Conservation (phyloP, 352 stramenopile genomes). For the Ophiocytium majus region DNA sequence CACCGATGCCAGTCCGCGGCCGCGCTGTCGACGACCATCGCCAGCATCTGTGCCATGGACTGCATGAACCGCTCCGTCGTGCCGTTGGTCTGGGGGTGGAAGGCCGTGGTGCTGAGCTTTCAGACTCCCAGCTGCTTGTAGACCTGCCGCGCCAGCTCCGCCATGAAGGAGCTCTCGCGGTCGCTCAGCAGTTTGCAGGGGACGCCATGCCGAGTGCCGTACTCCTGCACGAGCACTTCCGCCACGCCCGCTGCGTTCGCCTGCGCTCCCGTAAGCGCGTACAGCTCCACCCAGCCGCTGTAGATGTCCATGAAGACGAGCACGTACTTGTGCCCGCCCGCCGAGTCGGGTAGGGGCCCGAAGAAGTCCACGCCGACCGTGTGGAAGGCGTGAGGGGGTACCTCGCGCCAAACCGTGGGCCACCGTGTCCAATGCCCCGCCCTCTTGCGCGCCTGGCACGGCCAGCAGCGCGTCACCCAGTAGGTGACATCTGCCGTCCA, state of each 20-base stretch:
- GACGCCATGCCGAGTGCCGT: background rate
- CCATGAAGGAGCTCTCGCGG: background rate
- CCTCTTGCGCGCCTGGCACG: background rate
- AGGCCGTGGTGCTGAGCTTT: background rate
- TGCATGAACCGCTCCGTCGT: background rate
- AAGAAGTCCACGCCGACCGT: background rate
- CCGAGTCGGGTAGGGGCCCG: background rate
- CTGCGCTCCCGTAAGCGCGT: background rate
- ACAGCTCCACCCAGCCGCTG: background rate
- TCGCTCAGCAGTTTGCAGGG: background rate
- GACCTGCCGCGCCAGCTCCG: background rate
- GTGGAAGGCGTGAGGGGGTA: background rate
- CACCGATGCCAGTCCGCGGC: too few species aligned
- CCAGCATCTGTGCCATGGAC: constrained; percentile 16
- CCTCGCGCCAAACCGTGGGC: background rate
- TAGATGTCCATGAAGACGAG: background rate
- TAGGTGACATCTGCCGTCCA: background rate
- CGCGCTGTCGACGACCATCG: too few species aligned
- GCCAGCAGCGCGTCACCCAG: background rate
- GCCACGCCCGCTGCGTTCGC: background rate
- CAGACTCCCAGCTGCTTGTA: background rate
- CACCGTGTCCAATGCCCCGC: background rate
- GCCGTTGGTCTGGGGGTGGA: background rate
- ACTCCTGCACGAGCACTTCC: background rate
- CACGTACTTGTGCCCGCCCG: background rate